phyloP scores from a whole-genome alignment of 176 grass and related monocot genomes.

The Cocos nucifera region DNA sequence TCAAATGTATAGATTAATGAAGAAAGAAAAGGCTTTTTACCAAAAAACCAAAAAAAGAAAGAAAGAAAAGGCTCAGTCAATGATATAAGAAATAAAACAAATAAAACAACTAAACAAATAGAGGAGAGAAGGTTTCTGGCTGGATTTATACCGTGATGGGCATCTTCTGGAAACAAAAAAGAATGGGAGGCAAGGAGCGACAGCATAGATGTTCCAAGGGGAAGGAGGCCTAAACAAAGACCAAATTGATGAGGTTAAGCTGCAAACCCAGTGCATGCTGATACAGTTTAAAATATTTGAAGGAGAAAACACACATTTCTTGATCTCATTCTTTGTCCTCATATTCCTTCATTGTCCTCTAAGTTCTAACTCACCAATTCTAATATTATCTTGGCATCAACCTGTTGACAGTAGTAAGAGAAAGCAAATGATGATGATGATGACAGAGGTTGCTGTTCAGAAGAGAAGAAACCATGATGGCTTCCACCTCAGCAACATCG shows the following conservation, averaged over 20 bases:
- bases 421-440: conserved; percentile 57
- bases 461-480: conserved; percentile 47
- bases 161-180: too few species aligned
- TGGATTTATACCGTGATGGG: too few species aligned
- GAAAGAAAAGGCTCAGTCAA: too few species aligned
- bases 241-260: conserved; percentile 1
- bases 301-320: conserved; percentile 3
- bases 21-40: too few species aligned
- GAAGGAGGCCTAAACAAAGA: background rate
- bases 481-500: conserved; percentile 25
- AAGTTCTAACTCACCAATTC: background rate
- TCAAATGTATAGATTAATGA: too few species aligned
- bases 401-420: conserved; percentile 22
- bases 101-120: too few species aligned
- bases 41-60: too few species aligned
- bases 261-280: background rate
- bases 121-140: too few species aligned
- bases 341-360: background rate
- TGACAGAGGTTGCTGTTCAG: conserved; percentile 56
- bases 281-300: conserved; percentile 2
- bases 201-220: background rate
- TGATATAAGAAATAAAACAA: too few species aligned
- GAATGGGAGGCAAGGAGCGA: background rate
- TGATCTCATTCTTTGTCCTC: conserved; percentile 10
- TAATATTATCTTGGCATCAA: background rate